Conservation (phyloP, 164 flowering plant genomes). For the Pachysandra terminalis region DNA sequence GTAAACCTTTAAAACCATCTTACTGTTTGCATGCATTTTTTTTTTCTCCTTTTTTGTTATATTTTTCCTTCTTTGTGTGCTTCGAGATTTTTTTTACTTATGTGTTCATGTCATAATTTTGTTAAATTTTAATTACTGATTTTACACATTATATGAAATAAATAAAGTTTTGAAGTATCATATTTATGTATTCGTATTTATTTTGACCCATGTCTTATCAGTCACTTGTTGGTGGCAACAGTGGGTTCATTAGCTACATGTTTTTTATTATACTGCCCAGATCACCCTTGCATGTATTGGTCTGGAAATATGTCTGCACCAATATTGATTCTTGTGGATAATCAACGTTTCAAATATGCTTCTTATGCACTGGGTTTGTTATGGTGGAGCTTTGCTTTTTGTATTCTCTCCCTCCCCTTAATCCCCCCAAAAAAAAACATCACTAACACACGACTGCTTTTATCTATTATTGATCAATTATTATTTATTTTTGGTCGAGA, state of each 20-base stretch:
- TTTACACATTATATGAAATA: not conserved
- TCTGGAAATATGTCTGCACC: too few species aligned
- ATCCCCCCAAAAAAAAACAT: too few species aligned
- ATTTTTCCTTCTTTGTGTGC: not conserved
- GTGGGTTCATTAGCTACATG: not conserved
- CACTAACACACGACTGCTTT: too few species aligned
- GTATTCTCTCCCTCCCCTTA: too few species aligned
- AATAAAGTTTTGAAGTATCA: not conserved
- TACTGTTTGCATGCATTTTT: not conserved
- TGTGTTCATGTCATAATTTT: not conserved
- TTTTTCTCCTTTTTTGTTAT: not conserved
- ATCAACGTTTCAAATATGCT: too few species aligned
- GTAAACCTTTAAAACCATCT: constrained; percentile 28
- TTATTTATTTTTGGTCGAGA: not conserved
- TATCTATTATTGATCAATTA: too few species aligned
- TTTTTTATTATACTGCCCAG: not conserved
- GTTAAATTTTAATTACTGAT: not conserved
- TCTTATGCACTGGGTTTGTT: too few species aligned
- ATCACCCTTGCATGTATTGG: not conserved
- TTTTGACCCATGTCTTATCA: not conserved
- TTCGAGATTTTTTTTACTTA: not conserved
- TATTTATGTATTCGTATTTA: not conserved
- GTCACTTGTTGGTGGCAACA: not conserved
- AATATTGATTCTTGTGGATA: too few species aligned
- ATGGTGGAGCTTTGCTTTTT: too few species aligned